A percentile compares a stretch with the other conserved stretches of the same genome.
Conservation (phyloP, 2,329 filamentous ascomycete species). For the Penicillium janthinellum region DNA sequence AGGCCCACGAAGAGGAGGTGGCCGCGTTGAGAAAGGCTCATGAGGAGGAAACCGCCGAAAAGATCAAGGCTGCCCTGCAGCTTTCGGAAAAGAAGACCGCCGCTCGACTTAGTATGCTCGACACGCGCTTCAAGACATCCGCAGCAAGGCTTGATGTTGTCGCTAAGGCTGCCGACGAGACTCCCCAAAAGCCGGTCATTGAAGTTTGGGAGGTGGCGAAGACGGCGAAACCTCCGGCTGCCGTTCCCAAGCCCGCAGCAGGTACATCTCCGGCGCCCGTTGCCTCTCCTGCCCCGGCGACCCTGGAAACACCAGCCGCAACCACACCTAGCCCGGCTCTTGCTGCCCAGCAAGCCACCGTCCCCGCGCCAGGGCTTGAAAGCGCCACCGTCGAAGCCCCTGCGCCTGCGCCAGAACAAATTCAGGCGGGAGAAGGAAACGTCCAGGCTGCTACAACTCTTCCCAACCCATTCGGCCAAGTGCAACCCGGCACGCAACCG, state of each 20-base stretch:
- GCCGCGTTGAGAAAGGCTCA: constrained; percentile 45
- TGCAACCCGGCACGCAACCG: constrained; percentile 25
- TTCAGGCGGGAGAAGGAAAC: constrained; percentile 21
- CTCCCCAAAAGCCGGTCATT: constrained; percentile 76
- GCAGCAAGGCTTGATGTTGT: constrained; percentile 76
- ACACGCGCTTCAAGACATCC: constrained; percentile 66
- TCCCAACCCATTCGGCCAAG: constrained; percentile 32
- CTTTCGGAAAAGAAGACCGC: constrained; percentile 75
- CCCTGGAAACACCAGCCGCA: constrained; percentile 13
- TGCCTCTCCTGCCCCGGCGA: constrained; percentile 25
- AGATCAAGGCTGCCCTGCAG: constrained; percentile 62
- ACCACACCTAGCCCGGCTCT: constrained; percentile 6
- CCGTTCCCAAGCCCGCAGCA: constrained; percentile 33
- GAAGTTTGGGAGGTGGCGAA: constrained; percentile 88
- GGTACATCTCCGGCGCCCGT: constrained; percentile 21
- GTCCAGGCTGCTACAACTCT: constrained; percentile 15
- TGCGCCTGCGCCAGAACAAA: constrained; percentile 12
- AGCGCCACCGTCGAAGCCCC: constrained; percentile 11
- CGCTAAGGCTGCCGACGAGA: constrained; percentile 78
- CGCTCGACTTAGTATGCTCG: constrained; percentile 75
- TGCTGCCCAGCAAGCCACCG: constrained; percentile 8
- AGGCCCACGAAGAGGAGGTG: constrained; percentile 36
- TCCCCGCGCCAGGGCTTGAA: neutral
- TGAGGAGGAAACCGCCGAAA: constrained; percentile 61
- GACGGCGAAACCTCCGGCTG: constrained; percentile 56